phyloP scores from a whole-genome alignment of 768 basidiomycete genomes.

The Phaffia australis region DNA sequence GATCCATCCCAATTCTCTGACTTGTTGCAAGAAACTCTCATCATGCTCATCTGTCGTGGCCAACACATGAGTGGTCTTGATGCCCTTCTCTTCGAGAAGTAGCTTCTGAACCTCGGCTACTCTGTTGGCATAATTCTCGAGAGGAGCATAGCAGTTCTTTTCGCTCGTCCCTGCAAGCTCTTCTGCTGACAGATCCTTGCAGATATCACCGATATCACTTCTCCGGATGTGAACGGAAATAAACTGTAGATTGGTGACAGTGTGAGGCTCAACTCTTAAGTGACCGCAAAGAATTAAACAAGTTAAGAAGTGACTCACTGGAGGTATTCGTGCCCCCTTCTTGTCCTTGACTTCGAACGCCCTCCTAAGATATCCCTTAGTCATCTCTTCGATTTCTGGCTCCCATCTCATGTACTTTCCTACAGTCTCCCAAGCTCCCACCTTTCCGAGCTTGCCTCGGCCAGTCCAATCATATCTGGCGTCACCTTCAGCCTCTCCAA shows the following conservation, averaged over 20 bases:
- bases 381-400: slow-evolving; percentile 25
- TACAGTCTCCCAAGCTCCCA: slow-evolving; percentile 26
- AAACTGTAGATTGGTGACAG: slow-evolving; percentile 6
- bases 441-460: slow-evolving; percentile 16
- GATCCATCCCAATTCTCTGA: slow-evolving; percentile 23
- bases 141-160: slow-evolving; percentile 25
- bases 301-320: background rate
- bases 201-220: slow-evolving; percentile 23
- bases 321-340: slow-evolving; percentile 18
- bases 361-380: slow-evolving; percentile 25
- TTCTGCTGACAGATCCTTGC: slow-evolving; percentile 20
- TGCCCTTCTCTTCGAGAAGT: slow-evolving; percentile 15
- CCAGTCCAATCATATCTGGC: slow-evolving; percentile 27
- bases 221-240: slow-evolving; percentile 27
- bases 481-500: slow-evolving; percentile 24
- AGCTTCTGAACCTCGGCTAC: slow-evolving; percentile 18
- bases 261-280: no score
- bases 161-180: slow-evolving; percentile 22
- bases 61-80: slow-evolving; percentile 16
- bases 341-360: slow-evolving; percentile 26
- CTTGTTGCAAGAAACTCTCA: slow-evolving; percentile 24
- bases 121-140: slow-evolving; percentile 19
- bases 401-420: slow-evolving; percentile 25
- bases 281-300: no score
- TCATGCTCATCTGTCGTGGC: slow-evolving; percentile 28